Conservation (phyloP, 2,329 filamentous ascomycete genomes). For the Exophiala sideris region DNA sequence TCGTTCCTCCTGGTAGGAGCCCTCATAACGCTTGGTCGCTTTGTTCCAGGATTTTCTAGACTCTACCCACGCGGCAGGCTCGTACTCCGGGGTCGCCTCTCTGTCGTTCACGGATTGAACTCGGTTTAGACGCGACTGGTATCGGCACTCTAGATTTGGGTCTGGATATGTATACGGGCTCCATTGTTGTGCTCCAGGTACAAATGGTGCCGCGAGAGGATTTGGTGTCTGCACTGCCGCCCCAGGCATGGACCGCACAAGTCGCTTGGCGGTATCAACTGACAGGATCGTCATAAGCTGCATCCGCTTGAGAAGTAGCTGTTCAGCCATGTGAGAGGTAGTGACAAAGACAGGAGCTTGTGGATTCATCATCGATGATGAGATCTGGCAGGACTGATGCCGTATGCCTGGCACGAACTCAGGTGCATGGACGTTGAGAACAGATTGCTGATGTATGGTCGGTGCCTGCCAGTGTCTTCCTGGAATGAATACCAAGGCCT, state of each 20-base stretch:
- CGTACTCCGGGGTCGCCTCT: background rate
- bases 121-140: background rate
- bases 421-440: background rate
- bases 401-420: constrained; percentile 1
- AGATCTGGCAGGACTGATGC: too few species aligned
- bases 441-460: background rate
- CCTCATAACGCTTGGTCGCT: background rate
- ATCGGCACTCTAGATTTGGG: background rate
- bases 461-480: too few species aligned
- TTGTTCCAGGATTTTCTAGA: background rate
- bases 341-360: background rate
- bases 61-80: background rate
- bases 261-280: too few species aligned
- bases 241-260: background rate
- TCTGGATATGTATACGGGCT: background rate
- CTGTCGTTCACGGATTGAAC: background rate
- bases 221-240: background rate
- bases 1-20: background rate
- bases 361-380: background rate
- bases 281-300: too few species aligned
- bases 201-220: background rate
- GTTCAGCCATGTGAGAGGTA: too few species aligned
- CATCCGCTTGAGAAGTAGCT: too few species aligned
- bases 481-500: background rate
- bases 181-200: background rate